These are phyloP conservation scores for Stephania japonica DNA, from an alignment of 164 flowering plant species.

Conservation along the genomic window DNA sequence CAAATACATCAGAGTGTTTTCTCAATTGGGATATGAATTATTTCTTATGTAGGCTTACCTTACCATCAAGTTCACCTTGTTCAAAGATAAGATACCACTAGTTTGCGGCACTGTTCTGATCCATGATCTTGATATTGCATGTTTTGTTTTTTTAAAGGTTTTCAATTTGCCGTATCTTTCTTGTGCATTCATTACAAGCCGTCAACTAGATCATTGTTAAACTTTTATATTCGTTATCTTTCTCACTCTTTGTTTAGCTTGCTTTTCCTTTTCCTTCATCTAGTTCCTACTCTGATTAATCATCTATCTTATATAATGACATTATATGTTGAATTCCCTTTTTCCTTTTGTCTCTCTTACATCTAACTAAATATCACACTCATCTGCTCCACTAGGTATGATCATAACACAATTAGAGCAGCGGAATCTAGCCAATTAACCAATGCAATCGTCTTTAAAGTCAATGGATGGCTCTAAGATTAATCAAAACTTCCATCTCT, in stretches of 20 bases:
- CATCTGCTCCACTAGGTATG: neutral
- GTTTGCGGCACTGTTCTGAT: neutral
- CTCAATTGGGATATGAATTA: too few relatives aligned
- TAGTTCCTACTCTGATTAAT: neutral
- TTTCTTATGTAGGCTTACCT: too few relatives aligned
- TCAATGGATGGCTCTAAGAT: too few relatives aligned
- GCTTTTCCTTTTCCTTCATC: neutral
- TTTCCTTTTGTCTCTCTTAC: neutral
- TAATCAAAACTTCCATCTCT: too few relatives aligned
- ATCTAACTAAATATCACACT: neutral
- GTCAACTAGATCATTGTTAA: neutral
- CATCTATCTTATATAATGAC: neutral
- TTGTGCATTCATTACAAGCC: neutral
- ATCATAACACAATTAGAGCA: neutral
- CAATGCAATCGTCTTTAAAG: neutral
- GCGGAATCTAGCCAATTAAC: neutral
- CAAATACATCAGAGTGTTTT: too few relatives aligned
- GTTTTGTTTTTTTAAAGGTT: too few relatives aligned
- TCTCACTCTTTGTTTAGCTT: neutral
- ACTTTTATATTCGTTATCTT: neutral
- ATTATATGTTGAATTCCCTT: neutral
- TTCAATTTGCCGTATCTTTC: neutral
- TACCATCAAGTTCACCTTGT: neutral
- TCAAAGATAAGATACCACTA: neutral
- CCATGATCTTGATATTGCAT: neutral